Evolutionary conservation across 306 rosid species (phyloP).

Genomic region (Elaeagnus macrophylla): DNA sequence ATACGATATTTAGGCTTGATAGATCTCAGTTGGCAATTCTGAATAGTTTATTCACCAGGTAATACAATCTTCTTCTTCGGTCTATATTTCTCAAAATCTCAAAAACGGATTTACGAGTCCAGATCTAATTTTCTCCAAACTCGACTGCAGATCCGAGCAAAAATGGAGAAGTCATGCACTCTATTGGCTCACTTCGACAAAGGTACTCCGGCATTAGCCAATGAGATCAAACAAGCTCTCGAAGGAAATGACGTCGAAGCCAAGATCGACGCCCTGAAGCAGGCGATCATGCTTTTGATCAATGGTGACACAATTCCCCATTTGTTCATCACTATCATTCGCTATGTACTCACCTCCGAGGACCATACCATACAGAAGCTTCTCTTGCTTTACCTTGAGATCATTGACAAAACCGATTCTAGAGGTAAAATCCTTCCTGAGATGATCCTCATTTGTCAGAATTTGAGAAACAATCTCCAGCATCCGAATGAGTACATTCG

Average conservation of each 20-base stretch:
- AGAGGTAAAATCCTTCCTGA: constrained; percentile 61
- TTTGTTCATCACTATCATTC: constrained; percentile 61
- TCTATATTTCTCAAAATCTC: no score
- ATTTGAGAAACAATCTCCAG: constrained; percentile 59
- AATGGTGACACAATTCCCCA: constrained; percentile 73
- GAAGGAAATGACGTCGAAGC: constrained; percentile 49
- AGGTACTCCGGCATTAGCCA: constrained; percentile 56
- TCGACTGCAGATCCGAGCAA: background rate
- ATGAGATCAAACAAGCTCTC: constrained; percentile 56
- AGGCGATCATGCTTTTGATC: constrained; percentile 56
- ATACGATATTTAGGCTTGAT: no score
- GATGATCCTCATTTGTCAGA: constrained; percentile 75
- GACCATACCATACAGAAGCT: constrained; percentile 73
- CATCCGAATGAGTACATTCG: constrained; percentile 72
- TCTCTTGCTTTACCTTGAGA: constrained; percentile 63
- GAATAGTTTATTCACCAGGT: no score
- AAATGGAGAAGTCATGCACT: constrained; percentile 62
- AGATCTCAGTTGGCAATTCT: no score
- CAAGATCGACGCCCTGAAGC: constrained; percentile 60
- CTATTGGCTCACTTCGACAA: constrained; percentile 60
- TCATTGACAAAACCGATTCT: constrained; percentile 60
- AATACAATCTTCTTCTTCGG: no score
- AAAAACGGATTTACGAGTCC: no score
- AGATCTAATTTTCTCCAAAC: no score
- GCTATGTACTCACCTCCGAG: constrained; percentile 73